These are phyloP conservation scores for Adansonia digitata DNA, from an alignment of 345 rosid genomes.

Conservation along the genomic window DNA sequence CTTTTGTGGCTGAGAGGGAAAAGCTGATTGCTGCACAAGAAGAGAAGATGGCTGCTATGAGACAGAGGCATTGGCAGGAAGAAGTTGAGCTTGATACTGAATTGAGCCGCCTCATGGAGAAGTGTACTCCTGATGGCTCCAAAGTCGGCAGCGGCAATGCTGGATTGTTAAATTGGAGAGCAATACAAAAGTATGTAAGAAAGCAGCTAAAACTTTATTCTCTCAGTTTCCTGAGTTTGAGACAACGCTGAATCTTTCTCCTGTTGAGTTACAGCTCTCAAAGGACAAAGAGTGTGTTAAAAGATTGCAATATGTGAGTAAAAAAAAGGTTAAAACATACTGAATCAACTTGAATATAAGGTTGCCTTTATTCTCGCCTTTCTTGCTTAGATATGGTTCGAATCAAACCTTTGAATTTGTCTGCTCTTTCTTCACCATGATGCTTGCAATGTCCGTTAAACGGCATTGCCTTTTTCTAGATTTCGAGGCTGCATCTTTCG, in stretches of 20 bases:
- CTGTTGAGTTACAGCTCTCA: neutral
- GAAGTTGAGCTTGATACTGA: conserved; percentile 43
- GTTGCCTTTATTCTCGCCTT: neutral
- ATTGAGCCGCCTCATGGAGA: conserved; percentile 11
- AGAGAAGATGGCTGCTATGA: conserved; percentile 48
- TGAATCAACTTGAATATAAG: neutral
- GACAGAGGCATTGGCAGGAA: conserved; percentile 54
- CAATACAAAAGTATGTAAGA: neutral
- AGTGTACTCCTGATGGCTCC: neutral
- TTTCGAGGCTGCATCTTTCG: neutral
- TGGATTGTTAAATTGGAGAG: neutral
- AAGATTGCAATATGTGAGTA: neutral
- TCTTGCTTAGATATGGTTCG: neutral
- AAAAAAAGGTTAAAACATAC: neutral
- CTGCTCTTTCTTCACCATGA: neutral
- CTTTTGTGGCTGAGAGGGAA: conserved; percentile 68
- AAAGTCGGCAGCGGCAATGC: neutral
- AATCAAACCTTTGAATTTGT: neutral
- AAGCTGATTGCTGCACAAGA: conserved; percentile 45
- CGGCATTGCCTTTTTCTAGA: neutral
- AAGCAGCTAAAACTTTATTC: neutral
- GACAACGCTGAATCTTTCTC: neutral
- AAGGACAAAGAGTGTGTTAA: neutral
- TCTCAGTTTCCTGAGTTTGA: neutral
- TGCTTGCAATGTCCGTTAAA: neutral